phyloP scores from a whole-genome alignment of 2,329 filamentous ascomycete genomes.

The Pseudogymnoascus sp. region DNA sequence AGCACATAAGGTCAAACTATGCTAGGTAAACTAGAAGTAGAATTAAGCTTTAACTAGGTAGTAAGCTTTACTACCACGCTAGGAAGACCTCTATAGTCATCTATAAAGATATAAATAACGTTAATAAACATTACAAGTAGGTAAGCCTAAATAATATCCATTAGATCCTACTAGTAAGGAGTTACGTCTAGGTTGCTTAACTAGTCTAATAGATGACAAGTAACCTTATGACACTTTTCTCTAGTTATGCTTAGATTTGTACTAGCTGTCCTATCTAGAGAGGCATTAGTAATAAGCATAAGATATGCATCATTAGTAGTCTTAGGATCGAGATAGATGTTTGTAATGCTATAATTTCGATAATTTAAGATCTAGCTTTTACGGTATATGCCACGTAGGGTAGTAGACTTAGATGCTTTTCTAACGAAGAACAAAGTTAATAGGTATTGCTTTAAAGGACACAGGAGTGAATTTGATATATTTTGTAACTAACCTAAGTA shows the following conservation, averaged over 20 bases:
- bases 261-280: slow-evolving; percentile 7
- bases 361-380: slow-evolving; percentile 12
- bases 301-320: slow-evolving; percentile 13
- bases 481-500: slow-evolving; percentile 12
- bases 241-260: slow-evolving; percentile 7
- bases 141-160: slow-evolving; percentile 12
- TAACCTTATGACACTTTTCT: slow-evolving; percentile 14
- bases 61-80: slow-evolving; percentile 14
- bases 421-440: slow-evolving; percentile 14
- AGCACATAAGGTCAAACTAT: slow-evolving; percentile 13
- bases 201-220: slow-evolving; percentile 11
- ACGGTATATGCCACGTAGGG: slow-evolving; percentile 13
- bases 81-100: slow-evolving; percentile 18
- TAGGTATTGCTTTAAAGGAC: slow-evolving; percentile 14
- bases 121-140: slow-evolving; percentile 20
- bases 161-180: slow-evolving; percentile 8
- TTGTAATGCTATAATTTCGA: slow-evolving; percentile 15
- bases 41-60: slow-evolving; percentile 14
- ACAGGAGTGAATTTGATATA: slow-evolving; percentile 13
- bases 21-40: slow-evolving; percentile 15
- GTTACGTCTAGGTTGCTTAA: not conserved
- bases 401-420: slow-evolving; percentile 10
- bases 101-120: slow-evolving; percentile 21
- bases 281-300: slow-evolving; percentile 15
- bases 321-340: slow-evolving; percentile 13